Evolutionary conservation across 1,284 basidiomycete genomes (phyloP).

Genomic region (Anthracocystis walkeri): DNA sequence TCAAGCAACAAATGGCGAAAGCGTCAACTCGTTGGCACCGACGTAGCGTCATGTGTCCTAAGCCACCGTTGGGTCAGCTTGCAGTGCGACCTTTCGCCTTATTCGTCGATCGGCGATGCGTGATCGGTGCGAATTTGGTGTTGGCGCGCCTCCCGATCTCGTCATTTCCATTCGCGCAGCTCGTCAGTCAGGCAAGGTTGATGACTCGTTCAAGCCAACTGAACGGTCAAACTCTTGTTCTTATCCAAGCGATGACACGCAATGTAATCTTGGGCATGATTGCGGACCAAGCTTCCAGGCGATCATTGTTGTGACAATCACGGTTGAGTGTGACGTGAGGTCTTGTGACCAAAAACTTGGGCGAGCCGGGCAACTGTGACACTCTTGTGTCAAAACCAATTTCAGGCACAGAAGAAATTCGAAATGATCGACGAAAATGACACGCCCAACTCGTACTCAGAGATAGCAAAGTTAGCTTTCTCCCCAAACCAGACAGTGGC

Average conservation of each 20-base stretch:
- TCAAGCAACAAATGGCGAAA: neutral
- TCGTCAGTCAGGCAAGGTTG: neutral
- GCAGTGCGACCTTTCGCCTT: neutral
- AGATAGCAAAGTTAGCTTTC: neutral
- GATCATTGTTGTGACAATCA: too few species aligned
- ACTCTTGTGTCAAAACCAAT: neutral
- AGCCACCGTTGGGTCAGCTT: conserved; percentile 2
- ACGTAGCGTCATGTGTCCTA: conserved; percentile 33
- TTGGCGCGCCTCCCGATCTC: neutral
- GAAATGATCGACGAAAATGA: conserved; percentile 48
- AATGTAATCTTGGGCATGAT: neutral
- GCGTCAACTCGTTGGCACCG: neutral
- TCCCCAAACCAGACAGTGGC: neutral
- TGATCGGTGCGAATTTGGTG: conserved; percentile 4
- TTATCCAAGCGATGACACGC: neutral
- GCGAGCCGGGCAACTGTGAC: conserved; percentile 1
- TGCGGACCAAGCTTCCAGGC: neutral
- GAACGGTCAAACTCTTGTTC: neutral
- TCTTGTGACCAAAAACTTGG: conserved; percentile 11
- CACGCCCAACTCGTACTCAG: conserved; percentile 28
- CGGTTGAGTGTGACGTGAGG: conserved; percentile 1
- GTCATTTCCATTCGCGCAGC: conserved; percentile 3
- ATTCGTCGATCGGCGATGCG: conserved; percentile 12
- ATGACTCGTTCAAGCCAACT: conserved; percentile 1
- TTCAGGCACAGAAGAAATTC: conserved; percentile 17